phyloP scores from a whole-genome alignment of 371 early-diverging fungal genomes.

The Parasitella parasitica region DNA sequence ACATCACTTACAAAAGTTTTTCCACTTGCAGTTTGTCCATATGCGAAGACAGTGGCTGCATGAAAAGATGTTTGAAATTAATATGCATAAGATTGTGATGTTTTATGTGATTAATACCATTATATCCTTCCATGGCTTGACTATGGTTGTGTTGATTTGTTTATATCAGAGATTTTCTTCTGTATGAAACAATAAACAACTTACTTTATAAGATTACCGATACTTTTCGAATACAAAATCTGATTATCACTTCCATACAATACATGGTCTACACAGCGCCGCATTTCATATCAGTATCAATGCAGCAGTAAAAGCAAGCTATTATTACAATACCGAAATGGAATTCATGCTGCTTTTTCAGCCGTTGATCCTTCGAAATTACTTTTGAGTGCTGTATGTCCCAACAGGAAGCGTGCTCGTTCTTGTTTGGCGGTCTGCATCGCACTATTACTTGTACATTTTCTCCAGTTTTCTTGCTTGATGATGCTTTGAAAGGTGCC shows the following conservation, averaged over 20 bases:
- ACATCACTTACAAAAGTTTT: constrained; percentile 62
- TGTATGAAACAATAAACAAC: neutral
- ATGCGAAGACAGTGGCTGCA: constrained; percentile 72
- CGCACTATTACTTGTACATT: constrained; percentile 35
- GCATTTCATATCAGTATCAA: too few relatives aligned
- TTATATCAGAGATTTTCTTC: neutral
- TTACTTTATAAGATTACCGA: constrained; percentile 37
- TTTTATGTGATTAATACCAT: constrained; percentile 11
- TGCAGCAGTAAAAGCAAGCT: too few relatives aligned
- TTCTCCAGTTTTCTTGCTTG: constrained; percentile 1
- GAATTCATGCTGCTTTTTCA: constrained; percentile 17
- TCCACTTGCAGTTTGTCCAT: constrained; percentile 84
- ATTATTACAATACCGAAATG: constrained; percentile 9
- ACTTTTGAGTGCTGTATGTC: constrained; percentile 9
- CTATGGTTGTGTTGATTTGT: neutral
- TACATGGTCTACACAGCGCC: constrained; percentile 20
- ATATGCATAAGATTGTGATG: neutral
- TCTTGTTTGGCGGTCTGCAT: constrained; percentile 24
- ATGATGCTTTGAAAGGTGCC: neutral
- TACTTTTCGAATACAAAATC: constrained; percentile 31
- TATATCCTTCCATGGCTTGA: constrained; percentile 26
- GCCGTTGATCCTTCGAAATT: constrained; percentile 1
- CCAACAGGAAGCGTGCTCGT: constrained; percentile 16
- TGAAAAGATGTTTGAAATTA: neutral
- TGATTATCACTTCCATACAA: constrained; percentile 31